phyloP scores from a whole-genome alignment of 2,329 filamentous ascomycete genomes.

The Aspergillus eucalypticola region DNA sequence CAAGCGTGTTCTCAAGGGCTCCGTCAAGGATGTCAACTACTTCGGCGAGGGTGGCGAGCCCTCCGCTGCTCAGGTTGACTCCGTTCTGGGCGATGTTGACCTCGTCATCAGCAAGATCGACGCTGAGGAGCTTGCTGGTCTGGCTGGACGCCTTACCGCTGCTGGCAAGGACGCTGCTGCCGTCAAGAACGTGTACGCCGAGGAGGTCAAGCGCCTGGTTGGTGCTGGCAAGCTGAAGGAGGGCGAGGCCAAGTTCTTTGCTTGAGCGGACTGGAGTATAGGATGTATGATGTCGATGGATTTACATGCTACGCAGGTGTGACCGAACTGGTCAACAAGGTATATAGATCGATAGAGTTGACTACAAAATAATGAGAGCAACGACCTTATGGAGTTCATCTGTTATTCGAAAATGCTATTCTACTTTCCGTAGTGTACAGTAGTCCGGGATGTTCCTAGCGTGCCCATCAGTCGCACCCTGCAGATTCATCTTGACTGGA shows the following conservation, averaged over 20 bases:
- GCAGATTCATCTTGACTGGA: too few relatives aligned
- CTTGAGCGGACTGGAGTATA: slow-evolving; percentile 18
- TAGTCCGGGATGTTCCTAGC: neutral
- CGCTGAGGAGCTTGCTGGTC: slow-evolving; percentile 79
- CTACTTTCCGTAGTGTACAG: neutral
- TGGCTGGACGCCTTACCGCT: slow-evolving; percentile 77
- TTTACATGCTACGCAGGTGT: slow-evolving; percentile 4
- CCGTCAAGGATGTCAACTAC: slow-evolving; percentile 98
- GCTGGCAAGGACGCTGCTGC: slow-evolving; percentile 75
- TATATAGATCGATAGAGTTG: slow-evolving; percentile 18
- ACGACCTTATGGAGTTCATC: slow-evolving; percentile 13
- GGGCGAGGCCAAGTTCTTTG: slow-evolving; percentile 68
- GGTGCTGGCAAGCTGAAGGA: slow-evolving; percentile 83
- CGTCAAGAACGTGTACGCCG: slow-evolving; percentile 81
- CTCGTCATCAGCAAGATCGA: slow-evolving; percentile 85
- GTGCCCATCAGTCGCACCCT: too few relatives aligned
- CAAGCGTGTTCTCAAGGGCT: slow-evolving; percentile 92
- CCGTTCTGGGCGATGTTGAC: slow-evolving; percentile 82
- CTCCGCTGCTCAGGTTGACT: slow-evolving; percentile 75
- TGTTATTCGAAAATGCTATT: neutral
- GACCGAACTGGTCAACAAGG: neutral
- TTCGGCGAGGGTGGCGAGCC: slow-evolving; percentile 71
- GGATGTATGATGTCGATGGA: neutral
- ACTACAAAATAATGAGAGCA: slow-evolving; percentile 14
- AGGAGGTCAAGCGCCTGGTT: slow-evolving; percentile 75